Conservation (phyloP, 1,284 basidiomycete genomes). For the Pterulicium gracile region DNA sequence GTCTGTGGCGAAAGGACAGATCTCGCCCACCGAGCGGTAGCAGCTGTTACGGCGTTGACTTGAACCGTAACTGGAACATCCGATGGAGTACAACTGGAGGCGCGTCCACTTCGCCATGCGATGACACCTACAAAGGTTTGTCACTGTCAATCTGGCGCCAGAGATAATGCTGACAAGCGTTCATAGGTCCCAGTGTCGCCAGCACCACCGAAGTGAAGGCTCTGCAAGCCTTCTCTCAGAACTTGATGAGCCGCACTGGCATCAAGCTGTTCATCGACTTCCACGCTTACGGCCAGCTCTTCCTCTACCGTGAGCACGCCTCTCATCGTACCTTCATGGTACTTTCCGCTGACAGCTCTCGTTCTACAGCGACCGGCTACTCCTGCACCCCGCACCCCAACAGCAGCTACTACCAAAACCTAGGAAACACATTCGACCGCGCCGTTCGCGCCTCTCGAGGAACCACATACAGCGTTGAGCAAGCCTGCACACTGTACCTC, state of each 20-base stretch:
- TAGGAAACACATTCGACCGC: neutral
- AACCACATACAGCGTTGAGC: neutral
- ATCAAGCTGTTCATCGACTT: conserved; percentile 1
- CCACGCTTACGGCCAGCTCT: conserved; percentile 1
- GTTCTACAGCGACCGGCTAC: neutral
- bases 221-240: neutral
- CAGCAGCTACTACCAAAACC: neutral
- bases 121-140: neutral
- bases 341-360: neutral
- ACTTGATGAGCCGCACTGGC: neutral
- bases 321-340: neutral
- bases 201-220: conserved; percentile 1
- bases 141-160: neutral
- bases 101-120: neutral
- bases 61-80: conserved; percentile 1
- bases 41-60: neutral
- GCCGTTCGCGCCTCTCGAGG: neutral
- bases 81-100: conserved; percentile 1
- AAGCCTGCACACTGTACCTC: neutral
- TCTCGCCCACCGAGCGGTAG: neutral
- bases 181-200: neutral
- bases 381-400: neutral
- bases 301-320: neutral
- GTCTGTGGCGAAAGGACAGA: conserved; percentile 1
- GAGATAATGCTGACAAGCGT: neutral